These are phyloP conservation scores for Vigna radiata DNA, from an alignment of 306 rosid species.

Conservation along the genomic window DNA sequence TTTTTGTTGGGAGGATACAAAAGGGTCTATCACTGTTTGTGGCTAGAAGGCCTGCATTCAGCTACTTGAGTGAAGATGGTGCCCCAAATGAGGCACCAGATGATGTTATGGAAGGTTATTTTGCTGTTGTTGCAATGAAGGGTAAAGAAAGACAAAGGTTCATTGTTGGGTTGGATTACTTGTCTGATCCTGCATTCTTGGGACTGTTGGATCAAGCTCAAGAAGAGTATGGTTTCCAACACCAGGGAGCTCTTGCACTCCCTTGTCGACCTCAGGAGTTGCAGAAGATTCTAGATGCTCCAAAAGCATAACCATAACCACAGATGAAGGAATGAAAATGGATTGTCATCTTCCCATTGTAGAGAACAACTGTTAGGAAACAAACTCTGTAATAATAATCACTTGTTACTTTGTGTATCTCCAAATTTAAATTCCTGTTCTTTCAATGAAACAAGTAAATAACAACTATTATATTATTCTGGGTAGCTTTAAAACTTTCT, in stretches of 20 bases:
- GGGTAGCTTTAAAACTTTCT: background rate
- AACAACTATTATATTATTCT: background rate
- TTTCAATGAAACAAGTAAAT: background rate
- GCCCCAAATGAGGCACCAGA: background rate
- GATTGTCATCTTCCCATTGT: background rate
- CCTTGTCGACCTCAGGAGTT: slow-evolving; percentile 67
- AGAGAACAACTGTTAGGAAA: background rate
- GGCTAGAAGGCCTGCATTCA: slow-evolving; percentile 41
- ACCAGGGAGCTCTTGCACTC: slow-evolving; percentile 64
- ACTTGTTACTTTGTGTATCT: background rate
- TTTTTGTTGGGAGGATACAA: slow-evolving; percentile 49
- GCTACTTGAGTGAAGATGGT: slow-evolving; percentile 38
- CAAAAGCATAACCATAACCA: slow-evolving; percentile 35
- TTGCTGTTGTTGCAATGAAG: slow-evolving; percentile 58
- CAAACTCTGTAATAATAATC: background rate
- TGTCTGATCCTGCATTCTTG: slow-evolving; percentile 60
- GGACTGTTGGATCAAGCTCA: slow-evolving; percentile 58
- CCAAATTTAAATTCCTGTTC: background rate
- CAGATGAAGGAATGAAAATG: background rate
- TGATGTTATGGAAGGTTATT: slow-evolving; percentile 32
- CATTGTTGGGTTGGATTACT: slow-evolving; percentile 52
- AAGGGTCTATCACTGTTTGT: slow-evolving; percentile 48
- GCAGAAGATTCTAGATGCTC: slow-evolving; percentile 55
- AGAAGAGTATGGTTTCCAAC: slow-evolving; percentile 58
- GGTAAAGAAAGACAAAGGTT: slow-evolving; percentile 60